Conservation (phyloP, 2,329 filamentous ascomycete genomes). For the Aschersonia sp. region DNA sequence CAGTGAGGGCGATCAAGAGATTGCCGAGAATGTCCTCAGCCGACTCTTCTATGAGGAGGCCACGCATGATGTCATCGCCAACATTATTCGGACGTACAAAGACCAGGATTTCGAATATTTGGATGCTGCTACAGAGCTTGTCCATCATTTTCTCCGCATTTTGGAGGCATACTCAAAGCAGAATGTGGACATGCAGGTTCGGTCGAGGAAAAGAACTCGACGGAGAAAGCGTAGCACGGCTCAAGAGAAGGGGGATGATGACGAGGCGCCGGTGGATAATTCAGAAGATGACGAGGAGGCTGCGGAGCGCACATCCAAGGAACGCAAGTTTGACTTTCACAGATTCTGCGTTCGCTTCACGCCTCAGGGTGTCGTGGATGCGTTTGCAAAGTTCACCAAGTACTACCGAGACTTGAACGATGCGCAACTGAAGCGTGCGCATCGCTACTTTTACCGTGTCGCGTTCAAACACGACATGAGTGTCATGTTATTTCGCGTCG, state of each 20-base stretch:
- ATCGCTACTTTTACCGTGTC: constrained; percentile 86
- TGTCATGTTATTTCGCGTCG: constrained; percentile 77
- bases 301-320: constrained; percentile 56
- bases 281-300: constrained; percentile 56
- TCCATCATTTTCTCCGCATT: constrained; percentile 83
- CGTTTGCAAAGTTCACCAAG: constrained; percentile 65
- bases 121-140: constrained; percentile 79
- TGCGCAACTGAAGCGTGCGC: constrained; percentile 75
- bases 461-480: constrained; percentile 91
- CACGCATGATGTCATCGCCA: constrained; percentile 75
- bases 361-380: constrained; percentile 74
- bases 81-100: constrained; percentile 74
- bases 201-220: constrained; percentile 61
- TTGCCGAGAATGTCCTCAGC: constrained; percentile 91
- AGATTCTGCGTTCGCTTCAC: constrained; percentile 70
- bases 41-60: constrained; percentile 98
- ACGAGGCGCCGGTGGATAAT: constrained; percentile 46
- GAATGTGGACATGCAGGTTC: constrained; percentile 85
- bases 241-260: constrained; percentile 21
- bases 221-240: constrained; percentile 52
- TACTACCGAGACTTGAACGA: constrained; percentile 70
- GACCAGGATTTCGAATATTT: constrained; percentile 90
- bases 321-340: constrained; percentile 89
- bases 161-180: constrained; percentile 89
- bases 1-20: constrained; percentile 89